Conservation (phyloP, 2,329 filamentous ascomycete species). For the Xylaria sp. region DNA sequence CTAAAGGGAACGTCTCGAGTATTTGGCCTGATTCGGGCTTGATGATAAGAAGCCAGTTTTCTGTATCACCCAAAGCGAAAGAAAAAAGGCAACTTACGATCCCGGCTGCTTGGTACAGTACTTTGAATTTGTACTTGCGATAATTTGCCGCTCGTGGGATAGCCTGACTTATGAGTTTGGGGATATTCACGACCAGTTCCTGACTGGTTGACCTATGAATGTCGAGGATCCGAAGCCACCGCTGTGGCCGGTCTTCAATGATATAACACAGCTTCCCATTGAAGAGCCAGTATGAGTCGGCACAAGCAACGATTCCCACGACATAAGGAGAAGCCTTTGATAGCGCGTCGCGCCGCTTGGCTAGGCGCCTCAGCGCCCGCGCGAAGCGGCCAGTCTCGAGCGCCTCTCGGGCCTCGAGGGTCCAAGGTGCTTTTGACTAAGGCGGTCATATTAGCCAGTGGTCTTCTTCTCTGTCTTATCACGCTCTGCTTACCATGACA, state of each 20-base stretch:
- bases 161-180: slow-evolving; percentile 53
- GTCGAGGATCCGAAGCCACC: slow-evolving; percentile 67
- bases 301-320: slow-evolving; percentile 68
- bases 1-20: slow-evolving; percentile 55
- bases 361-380: slow-evolving; percentile 67
- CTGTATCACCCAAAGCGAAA: slow-evolving; percentile 51
- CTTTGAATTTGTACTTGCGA: slow-evolving; percentile 59
- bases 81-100: slow-evolving; percentile 69
- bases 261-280: slow-evolving; percentile 74
- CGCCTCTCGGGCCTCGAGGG: slow-evolving; percentile 51
- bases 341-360: slow-evolving; percentile 70
- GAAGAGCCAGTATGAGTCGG: slow-evolving; percentile 70
- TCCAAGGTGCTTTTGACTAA: slow-evolving; percentile 51
- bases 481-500: slow-evolving; percentile 62
- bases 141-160: slow-evolving; percentile 52
- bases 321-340: slow-evolving; percentile 71
- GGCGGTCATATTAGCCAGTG: slow-evolving; percentile 41
- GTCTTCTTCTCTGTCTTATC: slow-evolving; percentile 34
- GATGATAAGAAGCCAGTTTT: slow-evolving; percentile 66
- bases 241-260: slow-evolving; percentile 53
- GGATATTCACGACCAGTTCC: slow-evolving; percentile 69
- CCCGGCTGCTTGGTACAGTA: slow-evolving; percentile 67
- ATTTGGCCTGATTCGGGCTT: slow-evolving; percentile 55
- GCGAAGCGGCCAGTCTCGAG: slow-evolving; percentile 54
- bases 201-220: slow-evolving; percentile 60